Evolutionary conservation across 1,284 basidiomycete species (phyloP), one percentile per base, ranked within the genome.

Genomic region (Rhodotorula sp.): DNA sequence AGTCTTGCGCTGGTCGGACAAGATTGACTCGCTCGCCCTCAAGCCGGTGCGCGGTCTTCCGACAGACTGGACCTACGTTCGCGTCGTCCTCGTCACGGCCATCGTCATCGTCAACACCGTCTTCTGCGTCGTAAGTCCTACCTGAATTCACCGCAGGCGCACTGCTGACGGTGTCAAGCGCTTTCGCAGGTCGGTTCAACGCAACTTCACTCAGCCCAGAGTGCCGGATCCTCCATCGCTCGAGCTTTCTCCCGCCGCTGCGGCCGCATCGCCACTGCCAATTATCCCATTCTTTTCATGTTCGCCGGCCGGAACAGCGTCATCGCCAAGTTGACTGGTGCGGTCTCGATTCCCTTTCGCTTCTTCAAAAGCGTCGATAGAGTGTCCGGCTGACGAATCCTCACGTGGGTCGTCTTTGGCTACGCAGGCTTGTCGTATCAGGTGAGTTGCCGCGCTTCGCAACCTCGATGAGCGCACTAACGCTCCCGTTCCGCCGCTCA

Each of bases 261-360:
- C 50, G 71, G 71, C n/a, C 63, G 71, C 2, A 54, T 73, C 34
- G 64, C 69, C 1, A 48, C 57, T 15, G 69, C 69, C 50, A 70
- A 70, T 55, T 64, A 62, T 34, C 71, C 71, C 0, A 46, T 66
- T 7, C 55, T 71, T 2, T 73, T 34, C 60, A 30, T 51, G 13
- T 65, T 73, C 9, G 71, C 64, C 0, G 71, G 71, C 1, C 28
- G 71, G 7, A 73, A 73, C 50, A 66, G 55, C 52, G 54, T 70
- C 51, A 50, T 73, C 8, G 26, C 51, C 6, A 47, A 22, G 16
- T 15, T 70, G 11, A 73, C 71, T 4, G 71, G 70, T 68, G 24
- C n/a, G 64, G n/a, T 31, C 10, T n/a, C 4, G 1, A 13, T 13
- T 16, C n/a, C 9, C 7, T 44, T 4, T 22, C 8, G 15, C 9